Evolutionary conservation across 345 rosid species (phyloP), one percentile per base, ranked within the genome.

Genomic region (Gossypium bickii): DNA sequence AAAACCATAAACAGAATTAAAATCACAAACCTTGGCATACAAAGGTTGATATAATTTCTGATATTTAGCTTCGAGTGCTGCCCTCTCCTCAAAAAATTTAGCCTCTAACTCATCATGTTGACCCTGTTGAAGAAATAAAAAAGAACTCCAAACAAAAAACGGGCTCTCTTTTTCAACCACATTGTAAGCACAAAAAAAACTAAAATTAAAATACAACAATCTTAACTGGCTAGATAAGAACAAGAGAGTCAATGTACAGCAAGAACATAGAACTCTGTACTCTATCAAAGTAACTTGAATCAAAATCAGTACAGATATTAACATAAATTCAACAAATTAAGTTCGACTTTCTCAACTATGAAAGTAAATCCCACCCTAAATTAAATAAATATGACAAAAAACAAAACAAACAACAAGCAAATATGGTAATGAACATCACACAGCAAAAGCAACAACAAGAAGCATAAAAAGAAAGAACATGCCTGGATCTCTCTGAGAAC

Each of bases 401-500:
- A 65, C 34, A 63, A 49, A 61, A 25, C 3, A 18, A 66, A 44
- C 17, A 2, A 20, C 2, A 6, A 20, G 52, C 0, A 3, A 2
- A 44, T 12, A 1, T 2, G 22, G 38, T 49, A 45, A 47, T 5
- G 55, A 7, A 8, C 12, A 45, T 45, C 12, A 45, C 11, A 47
- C 2, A 47, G 9, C 11, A 38, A 44, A 69, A 22, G 2, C 12
- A 34, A 34, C 41, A 34, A 34, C 41, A 5, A 34, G 1, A 4
- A 34, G 34, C 9, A 25, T 60, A 9, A 9, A 27, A 25, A 12
- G 6, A 72, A 47, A 29, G 9, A 7, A 74, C 89, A 43, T 74
- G 72, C 99, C 91, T 96, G 99, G 71, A 96, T 90, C 86, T 87
- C 98, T 76, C 93, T 86, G 17, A 96, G 97, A 82, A 75, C 81